Conservation (phyloP, 2,329 filamentous ascomycete genomes). For the Xylaria polymorpha region DNA sequence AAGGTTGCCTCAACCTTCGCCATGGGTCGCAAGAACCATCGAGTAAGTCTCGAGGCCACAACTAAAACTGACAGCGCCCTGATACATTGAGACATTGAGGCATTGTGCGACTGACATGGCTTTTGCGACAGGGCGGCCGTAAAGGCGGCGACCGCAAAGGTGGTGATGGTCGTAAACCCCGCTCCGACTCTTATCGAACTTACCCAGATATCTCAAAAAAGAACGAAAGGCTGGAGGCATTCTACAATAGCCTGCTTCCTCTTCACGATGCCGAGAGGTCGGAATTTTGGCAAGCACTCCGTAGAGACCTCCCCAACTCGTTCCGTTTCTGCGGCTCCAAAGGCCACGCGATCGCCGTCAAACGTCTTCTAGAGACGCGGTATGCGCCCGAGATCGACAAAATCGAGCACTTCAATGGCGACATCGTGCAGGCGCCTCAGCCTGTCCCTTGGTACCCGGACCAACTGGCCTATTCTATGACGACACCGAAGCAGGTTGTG, state of each 20-base stretch:
- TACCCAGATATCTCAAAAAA: slow-evolving; percentile 76
- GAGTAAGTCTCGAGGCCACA: slow-evolving; percentile 40
- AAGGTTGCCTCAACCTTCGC: slow-evolving; percentile 6
- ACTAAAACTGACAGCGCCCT: background rate
- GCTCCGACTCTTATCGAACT: slow-evolving; percentile 52
- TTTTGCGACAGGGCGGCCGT: slow-evolving; percentile 45
- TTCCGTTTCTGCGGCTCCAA: slow-evolving; percentile 98
- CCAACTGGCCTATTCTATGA: slow-evolving; percentile 96
- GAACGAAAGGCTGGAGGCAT: slow-evolving; percentile 87
- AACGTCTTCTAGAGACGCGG: slow-evolving; percentile 85
- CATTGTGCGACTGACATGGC: slow-evolving; percentile 15
- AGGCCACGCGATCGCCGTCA: slow-evolving; percentile 92
- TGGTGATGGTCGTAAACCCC: slow-evolving; percentile 42
- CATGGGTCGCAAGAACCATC: slow-evolving; percentile 48
- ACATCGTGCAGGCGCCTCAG: slow-evolving; percentile 82
- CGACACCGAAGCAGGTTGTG: slow-evolving; percentile 94
- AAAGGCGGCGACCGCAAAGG: slow-evolving; percentile 50
- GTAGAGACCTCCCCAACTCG: slow-evolving; percentile 91
- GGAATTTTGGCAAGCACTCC: slow-evolving; percentile 85
- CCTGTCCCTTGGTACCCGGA: slow-evolving; percentile 94
- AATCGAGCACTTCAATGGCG: slow-evolving; percentile 84
- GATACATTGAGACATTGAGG: background rate
- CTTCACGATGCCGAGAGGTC: slow-evolving; percentile 81
- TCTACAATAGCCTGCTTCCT: slow-evolving; percentile 83
- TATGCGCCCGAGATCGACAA: slow-evolving; percentile 92